Percentiles rank a stretch among this genome's conserved stretches.
Conservation (phyloP, 148 eudicot genomes). For the Salicornia ramosissima region DNA sequence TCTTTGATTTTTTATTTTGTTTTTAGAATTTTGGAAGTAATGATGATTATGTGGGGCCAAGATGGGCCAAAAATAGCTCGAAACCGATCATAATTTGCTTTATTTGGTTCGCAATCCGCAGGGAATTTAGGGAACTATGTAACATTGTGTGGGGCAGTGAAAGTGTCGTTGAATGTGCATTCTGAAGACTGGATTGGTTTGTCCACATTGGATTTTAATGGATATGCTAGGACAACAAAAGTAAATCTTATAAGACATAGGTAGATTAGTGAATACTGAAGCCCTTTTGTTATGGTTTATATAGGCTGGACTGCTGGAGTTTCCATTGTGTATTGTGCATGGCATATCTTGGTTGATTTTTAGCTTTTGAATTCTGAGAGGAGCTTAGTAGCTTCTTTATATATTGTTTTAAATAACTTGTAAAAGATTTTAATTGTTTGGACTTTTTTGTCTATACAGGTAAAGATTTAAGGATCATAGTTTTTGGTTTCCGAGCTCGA, state of each 20-base stretch:
- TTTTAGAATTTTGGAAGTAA: neutral
- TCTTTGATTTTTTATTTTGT: too few relatives aligned
- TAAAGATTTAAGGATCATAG: slow-evolving; percentile 90
- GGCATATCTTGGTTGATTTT: neutral
- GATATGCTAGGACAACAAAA: too few relatives aligned
- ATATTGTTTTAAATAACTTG: neutral
- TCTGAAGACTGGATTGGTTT: neutral
- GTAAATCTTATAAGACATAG: too few relatives aligned
- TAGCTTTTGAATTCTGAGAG: neutral
- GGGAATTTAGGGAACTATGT: too few relatives aligned
- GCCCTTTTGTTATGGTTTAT: neutral
- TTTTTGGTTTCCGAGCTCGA: slow-evolving; percentile 80
- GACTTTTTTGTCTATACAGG: slow-evolving; percentile 49
- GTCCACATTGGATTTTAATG: too few relatives aligned
- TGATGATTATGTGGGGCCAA: too few relatives aligned
- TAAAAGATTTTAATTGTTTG: slow-evolving; percentile 5
- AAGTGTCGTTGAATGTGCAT: neutral
- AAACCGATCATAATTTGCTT: too few relatives aligned
- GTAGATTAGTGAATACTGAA: neutral
- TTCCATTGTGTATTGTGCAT: neutral
- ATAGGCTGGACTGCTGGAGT: neutral
- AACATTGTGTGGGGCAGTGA: neutral
- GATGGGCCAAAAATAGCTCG: too few relatives aligned
- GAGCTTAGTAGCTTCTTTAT: neutral
- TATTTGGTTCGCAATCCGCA: too few relatives aligned